These are phyloP conservation scores for Diaporthe longicolla DNA, from an alignment of 2,329 filamentous ascomycete genomes.

Conservation along the genomic window DNA sequence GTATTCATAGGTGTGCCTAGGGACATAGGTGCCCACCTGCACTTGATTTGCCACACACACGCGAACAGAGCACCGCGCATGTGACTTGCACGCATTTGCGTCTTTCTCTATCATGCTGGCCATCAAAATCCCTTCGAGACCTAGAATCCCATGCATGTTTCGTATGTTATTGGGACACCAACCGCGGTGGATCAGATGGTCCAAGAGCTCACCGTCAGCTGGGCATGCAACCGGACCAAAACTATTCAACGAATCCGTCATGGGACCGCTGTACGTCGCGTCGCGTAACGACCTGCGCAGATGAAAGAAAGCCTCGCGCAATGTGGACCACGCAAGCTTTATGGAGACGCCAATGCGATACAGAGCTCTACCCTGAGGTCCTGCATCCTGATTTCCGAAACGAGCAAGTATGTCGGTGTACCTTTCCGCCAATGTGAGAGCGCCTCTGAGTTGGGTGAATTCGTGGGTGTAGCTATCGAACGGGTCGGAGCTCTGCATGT, in stretches of 20 bases:
- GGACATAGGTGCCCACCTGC: background rate
- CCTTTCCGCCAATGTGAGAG: background rate
- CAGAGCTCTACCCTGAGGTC: background rate
- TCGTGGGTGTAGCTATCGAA: background rate
- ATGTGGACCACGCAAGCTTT: background rate
- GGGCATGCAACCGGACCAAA: background rate
- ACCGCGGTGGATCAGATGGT: background rate
- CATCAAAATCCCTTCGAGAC: background rate
- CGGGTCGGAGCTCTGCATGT: background rate
- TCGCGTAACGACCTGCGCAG: too few relatives aligned
- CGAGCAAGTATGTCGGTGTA: background rate
- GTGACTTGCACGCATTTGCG: background rate
- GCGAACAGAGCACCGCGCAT: background rate
- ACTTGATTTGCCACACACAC: background rate
- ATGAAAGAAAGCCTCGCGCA: too few relatives aligned
- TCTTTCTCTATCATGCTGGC: background rate
- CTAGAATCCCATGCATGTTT: background rate
- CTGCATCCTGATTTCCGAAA: background rate
- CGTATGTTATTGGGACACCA: background rate
- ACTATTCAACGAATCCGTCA: background rate
- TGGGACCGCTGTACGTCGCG: background rate
- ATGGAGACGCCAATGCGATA: background rate
- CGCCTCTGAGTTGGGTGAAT: background rate
- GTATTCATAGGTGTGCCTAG: background rate
- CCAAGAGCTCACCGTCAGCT: background rate